Conservation (phyloP, 2,329 filamentous ascomycete species). For the Xylariaceae sp. region DNA sequence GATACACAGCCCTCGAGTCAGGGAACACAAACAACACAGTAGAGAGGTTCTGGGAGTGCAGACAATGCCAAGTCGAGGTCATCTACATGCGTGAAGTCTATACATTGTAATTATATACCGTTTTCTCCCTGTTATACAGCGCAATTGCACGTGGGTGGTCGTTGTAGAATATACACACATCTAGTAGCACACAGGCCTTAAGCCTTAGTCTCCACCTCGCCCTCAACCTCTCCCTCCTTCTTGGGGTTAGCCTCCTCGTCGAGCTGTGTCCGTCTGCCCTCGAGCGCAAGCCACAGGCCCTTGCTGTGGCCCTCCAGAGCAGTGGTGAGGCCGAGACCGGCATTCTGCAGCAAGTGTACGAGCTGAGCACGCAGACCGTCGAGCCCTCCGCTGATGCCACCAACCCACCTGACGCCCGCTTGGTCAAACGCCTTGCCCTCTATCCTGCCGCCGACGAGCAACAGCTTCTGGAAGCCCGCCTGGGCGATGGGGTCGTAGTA, state of each 20-base stretch:
- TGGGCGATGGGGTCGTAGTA: slow-evolving; percentile 81
- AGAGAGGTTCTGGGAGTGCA: too few species aligned
- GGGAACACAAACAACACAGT: too few species aligned
- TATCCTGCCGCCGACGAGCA: slow-evolving; percentile 81
- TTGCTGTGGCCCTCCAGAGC: slow-evolving; percentile 77
- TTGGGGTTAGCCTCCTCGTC: slow-evolving; percentile 62
- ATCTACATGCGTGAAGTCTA: too few species aligned
- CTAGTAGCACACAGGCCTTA: slow-evolving; percentile 21
- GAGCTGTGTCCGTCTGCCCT: slow-evolving; percentile 75
- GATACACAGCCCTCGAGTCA: too few species aligned
- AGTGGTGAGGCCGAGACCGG: slow-evolving; percentile 73
- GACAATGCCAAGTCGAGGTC: too few species aligned
- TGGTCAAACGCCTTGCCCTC: slow-evolving; percentile 83
- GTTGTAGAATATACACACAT: neutral
- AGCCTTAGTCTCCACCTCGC: slow-evolving; percentile 18
- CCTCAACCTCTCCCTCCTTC: slow-evolving; percentile 25
- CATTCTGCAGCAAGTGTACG: slow-evolving; percentile 74
- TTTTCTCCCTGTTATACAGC: neutral
- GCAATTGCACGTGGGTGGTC: neutral
- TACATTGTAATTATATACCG: neutral
- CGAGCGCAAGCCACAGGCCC: slow-evolving; percentile 84
- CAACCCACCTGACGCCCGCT: slow-evolving; percentile 62
- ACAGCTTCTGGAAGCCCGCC: slow-evolving; percentile 78
- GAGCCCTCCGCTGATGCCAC: slow-evolving; percentile 77
- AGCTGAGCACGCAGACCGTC: slow-evolving; percentile 79